A percentile compares a stretch with the other conserved stretches of the same genome.
Conservation (phyloP, 371 early-diverging fungal species). For the Apophysomyces trapeziformis region DNA sequence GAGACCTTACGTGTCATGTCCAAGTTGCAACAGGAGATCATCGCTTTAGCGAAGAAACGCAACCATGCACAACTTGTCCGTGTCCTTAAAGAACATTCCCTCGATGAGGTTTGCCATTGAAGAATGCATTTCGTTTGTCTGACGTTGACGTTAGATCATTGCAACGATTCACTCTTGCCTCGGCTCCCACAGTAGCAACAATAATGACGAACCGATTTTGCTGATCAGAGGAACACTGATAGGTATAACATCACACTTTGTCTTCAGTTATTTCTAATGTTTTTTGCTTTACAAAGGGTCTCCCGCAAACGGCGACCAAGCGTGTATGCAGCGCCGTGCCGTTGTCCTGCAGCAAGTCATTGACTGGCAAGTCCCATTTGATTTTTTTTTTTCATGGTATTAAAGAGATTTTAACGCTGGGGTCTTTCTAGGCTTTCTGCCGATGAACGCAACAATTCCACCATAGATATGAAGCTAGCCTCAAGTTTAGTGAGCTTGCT, state of each 20-base stretch:
- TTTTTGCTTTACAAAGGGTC: slow-evolving; percentile 35
- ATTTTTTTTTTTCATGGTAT: too few relatives aligned
- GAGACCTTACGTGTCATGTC: background rate
- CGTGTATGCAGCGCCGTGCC: slow-evolving; percentile 27
- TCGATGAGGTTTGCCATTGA: slow-evolving; percentile 9
- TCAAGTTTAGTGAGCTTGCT: slow-evolving; percentile 36
- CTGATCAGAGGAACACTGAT: slow-evolving; percentile 47
- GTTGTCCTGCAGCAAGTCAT: slow-evolving; percentile 39
- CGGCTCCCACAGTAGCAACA: slow-evolving; percentile 13
- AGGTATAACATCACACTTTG: slow-evolving; percentile 28
- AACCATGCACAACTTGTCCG: slow-evolving; percentile 5
- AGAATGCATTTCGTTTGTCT: background rate
- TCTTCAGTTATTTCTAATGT: background rate
- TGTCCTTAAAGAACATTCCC: background rate
- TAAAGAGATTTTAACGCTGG: too few relatives aligned
- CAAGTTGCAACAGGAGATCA: background rate
- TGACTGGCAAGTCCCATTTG: slow-evolving; percentile 35
- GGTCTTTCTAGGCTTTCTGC: slow-evolving; percentile 2
- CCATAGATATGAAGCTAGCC: slow-evolving; percentile 8
- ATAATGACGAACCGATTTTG: slow-evolving; percentile 44
- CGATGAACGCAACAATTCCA: slow-evolving; percentile 20
- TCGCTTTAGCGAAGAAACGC: slow-evolving; percentile 16
- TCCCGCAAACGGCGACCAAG: slow-evolving; percentile 34
- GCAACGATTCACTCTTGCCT: slow-evolving; percentile 20
- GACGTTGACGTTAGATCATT: slow-evolving; percentile 22